Evolutionary conservation across 257 asterid genomes (phyloP).

Genomic region (Jaltomata sinuosa): DNA sequence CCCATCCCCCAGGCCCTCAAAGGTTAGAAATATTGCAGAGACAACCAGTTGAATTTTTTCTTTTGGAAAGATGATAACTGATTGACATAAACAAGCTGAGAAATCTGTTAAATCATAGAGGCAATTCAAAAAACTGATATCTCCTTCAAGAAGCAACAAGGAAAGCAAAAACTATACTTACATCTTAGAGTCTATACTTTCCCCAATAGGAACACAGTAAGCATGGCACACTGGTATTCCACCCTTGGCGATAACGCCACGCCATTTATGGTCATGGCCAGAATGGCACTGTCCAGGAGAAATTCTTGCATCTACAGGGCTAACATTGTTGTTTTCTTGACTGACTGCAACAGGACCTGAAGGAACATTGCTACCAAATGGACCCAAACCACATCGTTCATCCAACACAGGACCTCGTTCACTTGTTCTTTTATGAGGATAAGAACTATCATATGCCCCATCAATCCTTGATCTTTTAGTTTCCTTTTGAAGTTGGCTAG

Average conservation of each 20-base stretch:
- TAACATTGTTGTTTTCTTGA: constrained; percentile 7
- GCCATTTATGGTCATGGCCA: constrained; percentile 37
- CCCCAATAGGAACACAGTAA: constrained; percentile 73
- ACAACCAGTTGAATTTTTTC: neutral
- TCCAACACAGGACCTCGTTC: too few species aligned
- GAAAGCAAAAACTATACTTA: constrained; percentile 25
- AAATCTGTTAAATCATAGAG: neutral
- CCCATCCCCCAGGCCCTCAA: neutral
- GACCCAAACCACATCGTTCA: too few species aligned
- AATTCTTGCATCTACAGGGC: constrained; percentile 21
- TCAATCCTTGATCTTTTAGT: constrained; percentile 75
- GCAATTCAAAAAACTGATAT: neutral
- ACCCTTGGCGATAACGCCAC: constrained; percentile 83
- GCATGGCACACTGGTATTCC: constrained; percentile 87
- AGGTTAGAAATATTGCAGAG: neutral
- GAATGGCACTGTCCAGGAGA: constrained; percentile 44
- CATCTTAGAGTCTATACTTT: constrained; percentile 55
- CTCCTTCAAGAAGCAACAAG: neutral
- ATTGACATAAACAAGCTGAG: constrained; percentile 16
- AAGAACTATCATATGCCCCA: neutral
- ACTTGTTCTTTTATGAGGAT: too few species aligned
- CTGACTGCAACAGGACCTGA: neutral
- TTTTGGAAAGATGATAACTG: too few species aligned
- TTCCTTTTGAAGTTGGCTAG: constrained; percentile 58
- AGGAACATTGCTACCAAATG: neutral